Evolutionary conservation across 768 basidiomycete species (phyloP), one percentile per base, ranked within the genome.

Genomic region (Mycena filopes): DNA sequence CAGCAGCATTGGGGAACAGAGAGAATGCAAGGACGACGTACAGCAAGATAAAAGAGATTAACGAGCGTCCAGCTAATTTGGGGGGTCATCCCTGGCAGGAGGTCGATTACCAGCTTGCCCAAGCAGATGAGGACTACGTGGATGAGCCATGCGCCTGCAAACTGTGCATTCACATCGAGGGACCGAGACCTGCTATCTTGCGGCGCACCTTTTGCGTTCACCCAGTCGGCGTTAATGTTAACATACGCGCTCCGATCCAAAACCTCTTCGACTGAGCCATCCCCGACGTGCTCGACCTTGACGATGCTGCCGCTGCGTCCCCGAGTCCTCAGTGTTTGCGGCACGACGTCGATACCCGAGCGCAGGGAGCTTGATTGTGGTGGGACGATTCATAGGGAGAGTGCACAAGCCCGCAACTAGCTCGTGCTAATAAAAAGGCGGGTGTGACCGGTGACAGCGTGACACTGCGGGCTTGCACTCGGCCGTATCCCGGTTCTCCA

Each of bases 61-160:
- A 95, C 93, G 43, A 95, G 81, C 11, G 96, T 97, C 98, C 98
- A 99, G 75, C 95, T 95, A 48, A 95, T 82, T 80, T 98, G 89
- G 76, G 94, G 95, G 9, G 90, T 91, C 87, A 99, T 95, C 31
- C 95, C 94, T 0, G 98, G 98, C 46, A 99, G 84, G 20, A 92
- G 92, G 81, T 99, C 97, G 72, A 99, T 87, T 71, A 96, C 85
- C 68, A 99, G 86, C 81, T 99, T 99, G 60, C 94, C 95, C 25
- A 87, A 79, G 56, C 93, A 84, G 72, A 99, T 95, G 74, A 99
- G 88, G 42, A 99, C 90, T 59, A 96, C 88, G 76, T 99, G 98
- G 65, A 99, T 98, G 71, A 97, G 80, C 98, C 98, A 99, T 70
- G 98, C 96, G 63, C 98, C 97, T 99, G 71, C 4, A 40, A 55